Conservation (phyloP, 2,329 filamentous ascomycete species). For the Neonectria coccinea region DNA sequence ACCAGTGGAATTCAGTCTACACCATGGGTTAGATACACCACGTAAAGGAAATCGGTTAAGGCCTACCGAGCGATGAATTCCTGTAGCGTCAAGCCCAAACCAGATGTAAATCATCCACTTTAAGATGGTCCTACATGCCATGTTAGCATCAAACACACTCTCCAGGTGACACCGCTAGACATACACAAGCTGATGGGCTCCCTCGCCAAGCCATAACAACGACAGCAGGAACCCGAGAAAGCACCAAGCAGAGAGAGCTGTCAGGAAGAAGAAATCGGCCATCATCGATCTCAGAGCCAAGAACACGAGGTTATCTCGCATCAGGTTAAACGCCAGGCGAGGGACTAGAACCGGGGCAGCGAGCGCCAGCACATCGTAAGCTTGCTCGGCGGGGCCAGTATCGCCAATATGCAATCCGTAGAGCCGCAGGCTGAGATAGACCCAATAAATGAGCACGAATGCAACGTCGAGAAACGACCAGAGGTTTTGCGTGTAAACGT, state of each 20-base stretch:
- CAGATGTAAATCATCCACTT: conserved; percentile 96
- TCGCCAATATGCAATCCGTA: conserved; percentile 68
- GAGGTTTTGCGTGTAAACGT: conserved; percentile 86
- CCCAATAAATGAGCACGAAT: conserved; percentile 77
- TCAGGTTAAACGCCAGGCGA: conserved; percentile 82
- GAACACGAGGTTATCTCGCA: conserved; percentile 88
- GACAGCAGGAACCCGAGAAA: conserved; percentile 85
- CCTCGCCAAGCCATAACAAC: conserved; percentile 81
- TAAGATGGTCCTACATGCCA: conserved; percentile 69
- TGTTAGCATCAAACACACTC: conserved; percentile 23
- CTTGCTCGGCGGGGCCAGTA: conserved; percentile 68
- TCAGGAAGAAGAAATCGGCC: conserved; percentile 84
- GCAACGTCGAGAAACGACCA: conserved; percentile 89
- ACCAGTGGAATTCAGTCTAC: conserved; percentile 77
- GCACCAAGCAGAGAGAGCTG: conserved; percentile 81
- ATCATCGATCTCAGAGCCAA: conserved; percentile 86
- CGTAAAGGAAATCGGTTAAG: conserved; percentile 2
- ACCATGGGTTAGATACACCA: conserved; percentile 21
- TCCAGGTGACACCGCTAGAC: conserved; percentile 33
- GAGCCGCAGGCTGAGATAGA: conserved; percentile 76
- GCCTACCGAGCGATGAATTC: conserved; percentile 67
- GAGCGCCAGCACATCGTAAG: conserved; percentile 82
- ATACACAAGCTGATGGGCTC: conserved; percentile 68
- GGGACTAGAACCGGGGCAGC: conserved; percentile 83
- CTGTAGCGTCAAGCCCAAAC: conserved; percentile 84